A percentile compares a stretch with the other conserved stretches of the same genome.
Conservation (phyloP, 2,329 filamentous ascomycete species). For the Grosmannia serpens region DNA sequence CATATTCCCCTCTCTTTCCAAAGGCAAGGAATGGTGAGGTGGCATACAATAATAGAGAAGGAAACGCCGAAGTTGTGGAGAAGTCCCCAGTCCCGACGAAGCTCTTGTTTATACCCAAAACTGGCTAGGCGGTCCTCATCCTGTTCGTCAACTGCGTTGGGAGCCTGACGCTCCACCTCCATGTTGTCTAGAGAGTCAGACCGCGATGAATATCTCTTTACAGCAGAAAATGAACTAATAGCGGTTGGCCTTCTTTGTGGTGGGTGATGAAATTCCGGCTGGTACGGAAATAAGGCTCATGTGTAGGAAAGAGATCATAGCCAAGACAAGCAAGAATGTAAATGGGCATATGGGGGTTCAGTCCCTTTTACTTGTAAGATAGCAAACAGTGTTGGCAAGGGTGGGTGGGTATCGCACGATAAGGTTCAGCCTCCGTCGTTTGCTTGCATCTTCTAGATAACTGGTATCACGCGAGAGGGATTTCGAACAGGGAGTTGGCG, state of each 20-base stretch:
- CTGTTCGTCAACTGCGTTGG: slow-evolving; percentile 17
- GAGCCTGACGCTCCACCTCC: slow-evolving; percentile 15
- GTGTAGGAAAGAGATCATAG: not conserved
- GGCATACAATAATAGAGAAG: slow-evolving; percentile 46
- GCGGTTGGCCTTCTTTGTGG: too few species aligned
- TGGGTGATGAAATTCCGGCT: not conserved
- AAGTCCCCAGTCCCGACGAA: slow-evolving; percentile 45
- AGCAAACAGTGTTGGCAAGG: not conserved
- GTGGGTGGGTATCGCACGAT: not conserved
- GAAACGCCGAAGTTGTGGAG: slow-evolving; percentile 51
- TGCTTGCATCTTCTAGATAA: not conserved
- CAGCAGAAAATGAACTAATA: not conserved
- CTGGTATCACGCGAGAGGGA: not conserved
- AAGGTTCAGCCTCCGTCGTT: not conserved
- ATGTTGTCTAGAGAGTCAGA: not conserved
- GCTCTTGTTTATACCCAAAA: slow-evolving; percentile 49
- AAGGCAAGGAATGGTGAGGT: not conserved
- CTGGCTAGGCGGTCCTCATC: slow-evolving; percentile 42
- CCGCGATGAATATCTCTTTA: not conserved
- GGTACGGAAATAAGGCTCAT: too few species aligned
- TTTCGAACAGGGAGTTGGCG: not conserved
- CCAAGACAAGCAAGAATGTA: not conserved
- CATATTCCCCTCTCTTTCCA: not conserved
- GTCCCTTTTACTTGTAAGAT: not conserved
- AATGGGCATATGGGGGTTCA: not conserved